A percentile compares a stretch with the other conserved stretches of the same genome.
These are phyloP conservation scores for Cercospora sp. DNA, from an alignment of 2,329 filamentous ascomycete species.

Conservation along the genomic window DNA sequence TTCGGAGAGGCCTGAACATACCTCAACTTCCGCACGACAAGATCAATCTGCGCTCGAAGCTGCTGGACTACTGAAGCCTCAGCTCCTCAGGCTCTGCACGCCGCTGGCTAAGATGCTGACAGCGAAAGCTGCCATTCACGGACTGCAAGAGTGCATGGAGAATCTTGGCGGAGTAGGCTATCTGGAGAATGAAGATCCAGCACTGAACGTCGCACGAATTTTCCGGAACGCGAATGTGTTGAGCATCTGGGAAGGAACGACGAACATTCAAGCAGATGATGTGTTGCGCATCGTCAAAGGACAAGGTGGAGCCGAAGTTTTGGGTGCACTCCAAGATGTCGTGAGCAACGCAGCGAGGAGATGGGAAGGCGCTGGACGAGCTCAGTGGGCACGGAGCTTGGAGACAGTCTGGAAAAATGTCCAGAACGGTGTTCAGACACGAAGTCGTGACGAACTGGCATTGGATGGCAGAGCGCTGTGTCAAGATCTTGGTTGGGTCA, in stretches of 20 bases:
- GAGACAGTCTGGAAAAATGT: not conserved
- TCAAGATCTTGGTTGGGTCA: constrained; percentile 15
- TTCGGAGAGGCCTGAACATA: constrained; percentile 47
- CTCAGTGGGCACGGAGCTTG: not conserved
- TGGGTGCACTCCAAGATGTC: not conserved
- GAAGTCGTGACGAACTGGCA: not conserved
- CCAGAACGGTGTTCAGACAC: not conserved
- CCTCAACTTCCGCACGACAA: not conserved
- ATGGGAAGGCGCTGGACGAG: not conserved
- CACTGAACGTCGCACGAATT: constrained; percentile 65
- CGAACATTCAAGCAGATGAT: constrained; percentile 64
- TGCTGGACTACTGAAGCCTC: constrained; percentile 18
- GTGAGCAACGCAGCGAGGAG: not conserved
- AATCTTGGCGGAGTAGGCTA: constrained; percentile 67
- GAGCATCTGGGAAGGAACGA: constrained; percentile 72
- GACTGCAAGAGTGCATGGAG: constrained; percentile 62
- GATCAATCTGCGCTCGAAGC: not conserved
- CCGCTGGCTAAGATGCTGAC: constrained; percentile 62
- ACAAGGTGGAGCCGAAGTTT: not conserved
- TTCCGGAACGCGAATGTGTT: constrained; percentile 65
- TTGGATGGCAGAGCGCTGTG: constrained; percentile 13
- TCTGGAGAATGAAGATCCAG: constrained; percentile 61
- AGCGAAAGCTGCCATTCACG: constrained; percentile 52
- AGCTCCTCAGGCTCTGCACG: constrained; percentile 59
- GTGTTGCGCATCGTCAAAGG: constrained; percentile 44